Evolutionary conservation across 306 rosid genomes (phyloP).

Genomic region (Cicer yamashitae): DNA sequence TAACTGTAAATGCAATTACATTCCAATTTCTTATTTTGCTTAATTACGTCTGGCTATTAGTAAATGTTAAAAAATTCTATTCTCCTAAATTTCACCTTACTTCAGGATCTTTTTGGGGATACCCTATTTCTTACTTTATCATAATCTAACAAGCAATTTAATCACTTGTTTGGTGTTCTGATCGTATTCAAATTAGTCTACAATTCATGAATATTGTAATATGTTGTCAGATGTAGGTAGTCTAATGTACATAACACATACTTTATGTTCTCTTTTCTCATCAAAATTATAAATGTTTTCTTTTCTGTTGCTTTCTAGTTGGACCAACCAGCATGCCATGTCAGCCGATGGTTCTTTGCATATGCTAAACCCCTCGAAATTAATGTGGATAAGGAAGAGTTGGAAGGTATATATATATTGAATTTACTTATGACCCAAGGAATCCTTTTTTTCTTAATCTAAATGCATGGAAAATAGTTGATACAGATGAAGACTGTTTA

Average conservation of each 20-base stretch:
- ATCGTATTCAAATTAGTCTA: background rate
- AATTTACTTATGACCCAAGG: background rate
- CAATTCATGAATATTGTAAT: conserved; percentile 11
- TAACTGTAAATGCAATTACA: background rate
- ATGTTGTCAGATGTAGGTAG: background rate
- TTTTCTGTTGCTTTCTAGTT: conserved; percentile 58
- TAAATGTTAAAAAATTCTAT: background rate
- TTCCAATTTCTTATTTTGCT: background rate
- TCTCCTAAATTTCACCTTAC: conserved; percentile 2
- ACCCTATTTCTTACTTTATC: conserved; percentile 14
- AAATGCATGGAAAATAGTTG: conserved; percentile 8
- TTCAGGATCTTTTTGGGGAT: conserved; percentile 1
- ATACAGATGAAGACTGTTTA: conserved; percentile 20
- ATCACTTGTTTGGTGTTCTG: conserved; percentile 19
- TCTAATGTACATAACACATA: conserved; percentile 1
- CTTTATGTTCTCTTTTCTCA: conserved; percentile 7
- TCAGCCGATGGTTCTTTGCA: conserved; percentile 94
- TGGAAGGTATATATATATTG: conserved; percentile 74
- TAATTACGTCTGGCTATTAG: background rate
- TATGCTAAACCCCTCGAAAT: conserved; percentile 86
- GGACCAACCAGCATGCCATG: conserved; percentile 92
- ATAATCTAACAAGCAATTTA: conserved; percentile 11
- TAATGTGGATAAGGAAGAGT: conserved; percentile 78
- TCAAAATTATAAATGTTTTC: conserved; percentile 6
- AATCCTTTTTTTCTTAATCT: background rate